A percentile compares a stretch with the other conserved stretches of the same genome.
Conservation (phyloP, 2,329 filamentous ascomycete genomes). For the Cladosporium sp. region DNA sequence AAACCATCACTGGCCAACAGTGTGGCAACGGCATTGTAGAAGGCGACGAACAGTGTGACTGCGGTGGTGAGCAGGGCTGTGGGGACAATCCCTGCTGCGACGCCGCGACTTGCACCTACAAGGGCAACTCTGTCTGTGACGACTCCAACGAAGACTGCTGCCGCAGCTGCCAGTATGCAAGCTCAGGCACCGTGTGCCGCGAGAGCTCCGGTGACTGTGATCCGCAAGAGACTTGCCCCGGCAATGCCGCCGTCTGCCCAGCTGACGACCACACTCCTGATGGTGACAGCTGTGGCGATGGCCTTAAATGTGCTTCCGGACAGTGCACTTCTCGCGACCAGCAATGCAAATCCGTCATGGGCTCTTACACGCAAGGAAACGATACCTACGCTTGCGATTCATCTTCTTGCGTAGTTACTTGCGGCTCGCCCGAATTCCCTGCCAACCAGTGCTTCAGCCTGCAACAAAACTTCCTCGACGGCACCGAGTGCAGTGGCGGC, state of each 20-base stretch:
- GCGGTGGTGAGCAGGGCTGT: conserved; percentile 74
- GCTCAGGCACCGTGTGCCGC: conserved; percentile 74
- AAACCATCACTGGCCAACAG: conserved; percentile 76
- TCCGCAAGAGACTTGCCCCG: conserved; percentile 78
- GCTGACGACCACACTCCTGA: conserved; percentile 68
- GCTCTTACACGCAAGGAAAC: conserved; percentile 69
- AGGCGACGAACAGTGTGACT: conserved; percentile 91
- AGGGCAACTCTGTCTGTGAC: conserved; percentile 70
- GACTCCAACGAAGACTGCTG: conserved; percentile 87
- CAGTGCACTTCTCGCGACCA: conserved; percentile 91
- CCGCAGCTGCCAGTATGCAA: conserved; percentile 67
- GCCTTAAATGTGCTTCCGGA: conserved; percentile 79
- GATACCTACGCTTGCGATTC: conserved; percentile 77
- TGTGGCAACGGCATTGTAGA: conserved; percentile 99
- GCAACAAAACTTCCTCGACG: conserved; percentile 91
- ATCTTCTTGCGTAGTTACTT: conserved; percentile 73
- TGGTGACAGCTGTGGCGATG: conserved; percentile 69
- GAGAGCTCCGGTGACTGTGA: conserved; percentile 79
- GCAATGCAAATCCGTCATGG: conserved; percentile 85
- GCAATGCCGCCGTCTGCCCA: conserved; percentile 72
- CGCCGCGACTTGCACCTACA: conserved; percentile 82
- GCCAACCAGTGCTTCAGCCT: conserved; percentile 68
- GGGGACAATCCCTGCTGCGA: conserved; percentile 79
- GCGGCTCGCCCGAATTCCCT: conserved; percentile 69
- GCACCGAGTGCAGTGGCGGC: conserved; percentile 78